A percentile compares a stretch with the other conserved stretches of the same genome.
These are phyloP conservation scores for Hanseniaspora clermontiae DNA, from an alignment of 805 yeast genomes.

Conservation along the genomic window DNA sequence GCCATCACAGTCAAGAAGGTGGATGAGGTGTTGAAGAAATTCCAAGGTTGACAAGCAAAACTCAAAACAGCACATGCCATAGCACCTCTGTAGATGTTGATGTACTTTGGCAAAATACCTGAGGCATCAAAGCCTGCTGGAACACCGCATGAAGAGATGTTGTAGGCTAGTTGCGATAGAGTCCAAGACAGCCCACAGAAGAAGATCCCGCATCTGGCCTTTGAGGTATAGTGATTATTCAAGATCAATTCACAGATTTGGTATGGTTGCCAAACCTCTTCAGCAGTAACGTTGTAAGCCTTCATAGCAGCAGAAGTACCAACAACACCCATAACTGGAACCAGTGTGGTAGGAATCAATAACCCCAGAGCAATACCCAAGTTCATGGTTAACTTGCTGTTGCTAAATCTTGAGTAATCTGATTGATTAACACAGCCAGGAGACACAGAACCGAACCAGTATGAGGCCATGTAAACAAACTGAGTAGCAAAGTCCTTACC, in stretches of 20 bases:
- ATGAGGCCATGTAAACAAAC: slow-evolving; percentile 33
- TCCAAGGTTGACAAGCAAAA: slow-evolving; percentile 31
- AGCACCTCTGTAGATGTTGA: slow-evolving; percentile 33
- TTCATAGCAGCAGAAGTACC: slow-evolving; percentile 31
- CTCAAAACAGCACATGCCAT: slow-evolving; percentile 27
- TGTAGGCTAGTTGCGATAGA: slow-evolving; percentile 31
- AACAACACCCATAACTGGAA: slow-evolving; percentile 34
- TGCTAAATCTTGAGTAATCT: slow-evolving; percentile 32
- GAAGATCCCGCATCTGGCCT: slow-evolving; percentile 31
- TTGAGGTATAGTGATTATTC: slow-evolving; percentile 25
- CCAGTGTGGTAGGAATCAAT: slow-evolving; percentile 30
- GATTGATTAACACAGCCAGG: slow-evolving; percentile 32
- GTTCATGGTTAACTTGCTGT: slow-evolving; percentile 25
- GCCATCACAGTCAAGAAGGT: slow-evolving; percentile 31
- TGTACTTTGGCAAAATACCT: slow-evolving; percentile 31
- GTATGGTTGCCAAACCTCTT: slow-evolving; percentile 30
- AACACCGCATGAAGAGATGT: slow-evolving; percentile 30
- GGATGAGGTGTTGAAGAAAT: slow-evolving; percentile 29
- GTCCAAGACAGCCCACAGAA: slow-evolving; percentile 31
- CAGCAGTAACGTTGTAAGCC: slow-evolving; percentile 23
- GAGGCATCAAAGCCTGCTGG: slow-evolving; percentile 37
- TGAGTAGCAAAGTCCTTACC: slow-evolving; percentile 32
- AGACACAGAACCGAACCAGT: slow-evolving; percentile 33
- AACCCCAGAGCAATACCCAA: slow-evolving; percentile 28
- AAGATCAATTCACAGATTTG: slow-evolving; percentile 26